Base-by-base conservation (phyloP, 1,139 yeast species). In the Diutina ranongensis region DNA sequence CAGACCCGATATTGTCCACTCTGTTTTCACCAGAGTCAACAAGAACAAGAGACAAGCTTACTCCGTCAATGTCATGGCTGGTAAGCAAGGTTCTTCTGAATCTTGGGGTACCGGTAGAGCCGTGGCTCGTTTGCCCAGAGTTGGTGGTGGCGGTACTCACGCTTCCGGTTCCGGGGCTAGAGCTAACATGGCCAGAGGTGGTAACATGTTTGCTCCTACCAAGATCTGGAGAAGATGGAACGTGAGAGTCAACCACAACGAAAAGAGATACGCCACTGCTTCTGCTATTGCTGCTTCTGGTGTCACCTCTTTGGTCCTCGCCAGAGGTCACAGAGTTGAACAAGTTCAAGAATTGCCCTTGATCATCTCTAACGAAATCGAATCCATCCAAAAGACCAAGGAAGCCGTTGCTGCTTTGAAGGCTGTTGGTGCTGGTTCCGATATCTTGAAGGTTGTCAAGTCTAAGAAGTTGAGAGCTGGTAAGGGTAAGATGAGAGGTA, bases 21-120 rank as follows among this genome's bases (percentile, higher is more conserved):
- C 95, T 69, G 98, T 92, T 62, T 92, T 88, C 82, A 87, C 92
- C 69, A 85, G 92, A 72, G 89, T 92, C 63, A 92, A 89, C 94
- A 92, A 92, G 92, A 92, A 92, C 95, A 89, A 89, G 89, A 89
- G 98, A 79, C 98, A 92, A 80, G 97, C 98, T 72, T 92, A 92
- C 83, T 97, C 98, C 69, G 98, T 92, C 63, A 83, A 97, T 64
- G 88, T 82, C 71, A 86, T 87, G 76, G 98, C 98, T 65, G 98
- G 98, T 80, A 95, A 87, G 82, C 97, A 92, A 80, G 89, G 97
- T 74, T 92, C 98, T 57, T 98, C 98, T 71, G 97, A 88, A 77
- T 92, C 98, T 56, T 92, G 98, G 98, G 98, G 98, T 87, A 94
- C 98, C 63, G 98, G 98, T 83, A 89, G 98, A 81, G 98, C 98